phyloP scores from a whole-genome alignment of 1,284 basidiomycete genomes.

The Porodaedalea pini region DNA sequence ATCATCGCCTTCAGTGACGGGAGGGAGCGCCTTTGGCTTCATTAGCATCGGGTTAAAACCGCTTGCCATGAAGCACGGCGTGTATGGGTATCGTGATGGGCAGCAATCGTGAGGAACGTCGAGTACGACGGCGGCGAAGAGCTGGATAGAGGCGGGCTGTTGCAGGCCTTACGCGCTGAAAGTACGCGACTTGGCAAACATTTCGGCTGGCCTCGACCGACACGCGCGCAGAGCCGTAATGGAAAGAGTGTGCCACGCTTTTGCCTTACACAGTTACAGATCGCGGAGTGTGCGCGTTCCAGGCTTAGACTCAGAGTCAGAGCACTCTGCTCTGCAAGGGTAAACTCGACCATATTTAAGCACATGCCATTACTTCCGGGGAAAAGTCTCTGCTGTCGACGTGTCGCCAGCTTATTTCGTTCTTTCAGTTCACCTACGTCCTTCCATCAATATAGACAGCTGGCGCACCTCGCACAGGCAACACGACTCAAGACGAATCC shows the following conservation, averaged over 20 bases:
- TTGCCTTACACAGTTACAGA: too few species aligned
- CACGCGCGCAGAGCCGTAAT: too few species aligned
- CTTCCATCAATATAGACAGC: constrained; percentile 1
- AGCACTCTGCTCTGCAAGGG: not conserved
- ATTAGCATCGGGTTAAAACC: not conserved
- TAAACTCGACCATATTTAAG: not conserved
- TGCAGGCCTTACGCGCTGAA: not conserved
- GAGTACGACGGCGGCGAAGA: not conserved
- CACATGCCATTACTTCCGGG: constrained; percentile 6
- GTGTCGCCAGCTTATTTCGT: constrained; percentile 7
- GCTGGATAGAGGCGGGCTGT: not conserved
- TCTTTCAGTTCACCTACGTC: not conserved
- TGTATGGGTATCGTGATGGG: too few species aligned
- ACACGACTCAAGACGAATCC: not conserved
- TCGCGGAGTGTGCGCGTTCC: not conserved
- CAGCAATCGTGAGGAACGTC: not conserved
- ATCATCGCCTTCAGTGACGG: constrained; percentile 33
- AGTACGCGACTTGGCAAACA: not conserved
- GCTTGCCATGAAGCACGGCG: not conserved
- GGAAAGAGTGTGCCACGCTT: not conserved
- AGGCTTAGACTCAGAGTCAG: not conserved
- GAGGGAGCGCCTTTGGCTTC: constrained; percentile 31
- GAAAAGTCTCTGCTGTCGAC: constrained; percentile 7
- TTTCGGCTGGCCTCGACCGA: not conserved
- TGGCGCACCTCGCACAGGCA: constrained; percentile 10